Percentiles rank a stretch among this genome's conserved stretches.
phyloP scores from a whole-genome alignment of 2,329 filamentous ascomycete genomes.

The Cercospora citrullina region DNA sequence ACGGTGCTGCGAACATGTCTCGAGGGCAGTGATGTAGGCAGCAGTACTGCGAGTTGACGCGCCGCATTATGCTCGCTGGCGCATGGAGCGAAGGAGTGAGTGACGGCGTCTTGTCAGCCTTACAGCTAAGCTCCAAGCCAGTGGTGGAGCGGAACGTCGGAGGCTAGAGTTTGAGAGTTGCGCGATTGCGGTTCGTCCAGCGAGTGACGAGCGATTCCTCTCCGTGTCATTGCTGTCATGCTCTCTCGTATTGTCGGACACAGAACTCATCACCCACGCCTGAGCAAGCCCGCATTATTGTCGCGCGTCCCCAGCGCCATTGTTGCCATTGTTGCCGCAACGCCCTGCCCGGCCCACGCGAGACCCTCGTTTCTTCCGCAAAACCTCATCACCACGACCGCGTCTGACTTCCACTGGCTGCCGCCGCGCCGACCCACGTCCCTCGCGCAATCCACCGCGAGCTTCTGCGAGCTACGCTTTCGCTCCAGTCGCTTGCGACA shows the following conservation, averaged over 20 bases:
- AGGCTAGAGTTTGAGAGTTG: slow-evolving; percentile 4
- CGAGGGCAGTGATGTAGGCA: neutral
- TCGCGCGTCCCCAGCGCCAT: neutral
- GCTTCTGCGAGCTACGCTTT: neutral
- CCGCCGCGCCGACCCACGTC: neutral
- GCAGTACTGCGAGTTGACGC: neutral
- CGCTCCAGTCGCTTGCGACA: neutral
- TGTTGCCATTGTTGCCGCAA: slow-evolving; percentile 1
- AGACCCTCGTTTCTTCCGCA: slow-evolving; percentile 3
- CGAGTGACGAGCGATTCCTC: neutral
- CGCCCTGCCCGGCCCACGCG: neutral
- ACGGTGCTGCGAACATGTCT: neutral
- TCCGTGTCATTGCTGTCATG: neutral
- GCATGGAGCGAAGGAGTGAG: neutral
- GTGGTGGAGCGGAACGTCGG: neutral
- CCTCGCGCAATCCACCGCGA: neutral
- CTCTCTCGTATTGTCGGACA: neutral
- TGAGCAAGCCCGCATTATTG: neutral
- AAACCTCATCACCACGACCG: neutral
- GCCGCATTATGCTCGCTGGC: neutral
- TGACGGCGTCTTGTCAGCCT: neutral
- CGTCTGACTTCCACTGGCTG: neutral
- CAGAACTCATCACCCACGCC: neutral
- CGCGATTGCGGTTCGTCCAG: neutral
- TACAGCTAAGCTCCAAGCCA: neutral